Evolutionary conservation across 805 yeast genomes (phyloP), one percentile per base, ranked within the genome.

Genomic region (Wickerhamomyces queroliae): DNA sequence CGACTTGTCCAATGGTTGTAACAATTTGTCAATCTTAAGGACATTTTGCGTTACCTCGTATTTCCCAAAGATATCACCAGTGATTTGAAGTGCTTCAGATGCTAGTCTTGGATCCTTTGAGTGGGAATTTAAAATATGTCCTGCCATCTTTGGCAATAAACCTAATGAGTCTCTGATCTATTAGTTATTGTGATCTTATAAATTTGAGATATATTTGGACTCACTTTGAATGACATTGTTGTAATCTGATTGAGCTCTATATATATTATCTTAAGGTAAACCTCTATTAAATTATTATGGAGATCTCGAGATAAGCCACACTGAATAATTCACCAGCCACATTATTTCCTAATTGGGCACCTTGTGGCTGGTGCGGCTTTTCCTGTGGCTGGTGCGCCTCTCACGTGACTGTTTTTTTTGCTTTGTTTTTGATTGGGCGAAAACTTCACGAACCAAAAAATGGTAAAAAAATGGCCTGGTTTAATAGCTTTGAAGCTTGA

Each of bases 131-230:
- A 72, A 60, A 59, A 50, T 70, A 66, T 20, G 52, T 57, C 36
- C 58, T 50, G 17, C 71, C 73, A 45, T 73, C 75, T 5, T 58
- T 44, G 15, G 74, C 63, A 13, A 69, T 57, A 49, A 76, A 75
- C 43, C 81, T 55, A 16, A 75, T 56, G 17, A 75, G 41, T 42
- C 58, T 48, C 42, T 48, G 24, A 35, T 33, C 6, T 29, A 18
- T 35, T 21, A 18, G 27, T 26, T 17, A 13, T 35, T 7, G 8
- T 19, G 13, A 3, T n/a, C n/a, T 11, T 17, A 5, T 20, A 8
- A 19, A 21, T 19, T 19, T 28, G 20, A 33, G 25, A 30, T 3
- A 13, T 20, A 19, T 11, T 7, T 10, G 6, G 9, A 21, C 21
- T 25, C 17, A 29, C 37, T 33, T 27, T 38, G 20, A 38, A 38